phyloP scores from a whole-genome alignment of 1,284 basidiomycete species.

The Cryptococcus deneoformans region DNA sequence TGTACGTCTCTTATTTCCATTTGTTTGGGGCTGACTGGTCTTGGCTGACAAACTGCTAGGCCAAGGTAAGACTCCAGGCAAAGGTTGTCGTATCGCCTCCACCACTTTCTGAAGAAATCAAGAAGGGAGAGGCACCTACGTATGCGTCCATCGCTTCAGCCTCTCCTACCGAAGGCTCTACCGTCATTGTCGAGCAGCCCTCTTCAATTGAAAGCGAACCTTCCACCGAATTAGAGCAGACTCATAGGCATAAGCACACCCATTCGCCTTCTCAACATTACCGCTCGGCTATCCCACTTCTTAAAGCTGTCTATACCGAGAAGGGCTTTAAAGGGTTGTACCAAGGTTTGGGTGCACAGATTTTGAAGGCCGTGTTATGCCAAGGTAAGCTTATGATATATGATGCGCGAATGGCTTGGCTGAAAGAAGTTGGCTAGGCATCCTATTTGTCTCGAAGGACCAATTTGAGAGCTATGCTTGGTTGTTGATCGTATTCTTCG shows the following conservation, averaged over 20 bases:
- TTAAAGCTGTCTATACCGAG: constrained; percentile 68
- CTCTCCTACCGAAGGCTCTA: constrained; percentile 8
- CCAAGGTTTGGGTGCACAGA: constrained; percentile 70
- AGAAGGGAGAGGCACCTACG: constrained; percentile 11
- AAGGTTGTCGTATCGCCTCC: constrained; percentile 21
- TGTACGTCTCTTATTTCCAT: constrained; percentile 21
- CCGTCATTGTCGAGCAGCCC: constrained; percentile 4
- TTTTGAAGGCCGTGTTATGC: constrained; percentile 59
- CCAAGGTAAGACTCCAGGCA: constrained; percentile 96
- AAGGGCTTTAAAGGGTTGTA: constrained; percentile 91
- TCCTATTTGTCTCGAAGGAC: constrained; percentile 51
- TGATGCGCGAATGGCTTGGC: not conserved
- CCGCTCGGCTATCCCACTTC: constrained; percentile 51
- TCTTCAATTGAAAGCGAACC: not conserved
- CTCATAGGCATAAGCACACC: constrained; percentile 3
- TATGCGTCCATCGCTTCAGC: constrained; percentile 29
- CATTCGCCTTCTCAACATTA: constrained; percentile 7
- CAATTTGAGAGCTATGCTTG: constrained; percentile 49
- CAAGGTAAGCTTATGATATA: constrained; percentile 46
- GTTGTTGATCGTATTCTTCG: constrained; percentile 55
- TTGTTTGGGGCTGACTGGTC: not conserved
- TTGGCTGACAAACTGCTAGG: constrained; percentile 49
- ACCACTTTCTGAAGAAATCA: not conserved
- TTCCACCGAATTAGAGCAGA: not conserved
- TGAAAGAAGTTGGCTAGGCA: constrained; percentile 27